Evolutionary conservation across 31 red algal species (phyloP).

Genomic region (Odonthalia washingtoniensis): DNA sequence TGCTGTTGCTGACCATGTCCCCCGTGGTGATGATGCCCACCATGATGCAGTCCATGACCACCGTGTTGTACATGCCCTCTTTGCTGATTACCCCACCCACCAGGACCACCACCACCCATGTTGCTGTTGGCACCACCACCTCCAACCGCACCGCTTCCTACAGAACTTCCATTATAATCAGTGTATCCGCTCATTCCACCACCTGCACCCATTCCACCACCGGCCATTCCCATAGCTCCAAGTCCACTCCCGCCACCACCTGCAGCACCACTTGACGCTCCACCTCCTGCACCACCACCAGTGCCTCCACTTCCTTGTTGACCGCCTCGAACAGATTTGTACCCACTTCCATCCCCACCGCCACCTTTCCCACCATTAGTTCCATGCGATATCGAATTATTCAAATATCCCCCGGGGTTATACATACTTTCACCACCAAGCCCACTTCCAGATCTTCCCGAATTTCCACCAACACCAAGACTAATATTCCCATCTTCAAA

Average conservation of each 20-base stretch:
- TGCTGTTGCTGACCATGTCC: too few species aligned
- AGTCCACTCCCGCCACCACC: slow-evolving; percentile 34
- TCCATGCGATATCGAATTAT: slow-evolving; percentile 47
- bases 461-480: slow-evolving; percentile 49
- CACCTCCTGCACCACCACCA: neutral
- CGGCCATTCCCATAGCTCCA: slow-evolving; percentile 60
- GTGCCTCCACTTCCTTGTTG: neutral
- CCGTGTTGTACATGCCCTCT: too few species aligned
- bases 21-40: too few species aligned
- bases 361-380: slow-evolving; percentile 28
- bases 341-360: slow-evolving; percentile 28
- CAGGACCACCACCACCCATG: slow-evolving; percentile 30
- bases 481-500: slow-evolving; percentile 66
- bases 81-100: slow-evolving; percentile 63
- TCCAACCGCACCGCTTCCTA: slow-evolving; percentile 56
- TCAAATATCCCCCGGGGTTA: slow-evolving; percentile 73
- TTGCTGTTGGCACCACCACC: too few species aligned
- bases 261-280: neutral
- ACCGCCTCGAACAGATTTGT: slow-evolving; percentile 57
- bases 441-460: slow-evolving; percentile 46
- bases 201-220: slow-evolving; percentile 49
- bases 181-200: slow-evolving; percentile 60
- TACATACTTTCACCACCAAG: slow-evolving; percentile 81
- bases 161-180: slow-evolving; percentile 54
- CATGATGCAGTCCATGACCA: too few species aligned